Evolutionary conservation across 495 filamentous ascomycete genomes (phyloP).

Genomic region (Penicillium coprophilum): DNA sequence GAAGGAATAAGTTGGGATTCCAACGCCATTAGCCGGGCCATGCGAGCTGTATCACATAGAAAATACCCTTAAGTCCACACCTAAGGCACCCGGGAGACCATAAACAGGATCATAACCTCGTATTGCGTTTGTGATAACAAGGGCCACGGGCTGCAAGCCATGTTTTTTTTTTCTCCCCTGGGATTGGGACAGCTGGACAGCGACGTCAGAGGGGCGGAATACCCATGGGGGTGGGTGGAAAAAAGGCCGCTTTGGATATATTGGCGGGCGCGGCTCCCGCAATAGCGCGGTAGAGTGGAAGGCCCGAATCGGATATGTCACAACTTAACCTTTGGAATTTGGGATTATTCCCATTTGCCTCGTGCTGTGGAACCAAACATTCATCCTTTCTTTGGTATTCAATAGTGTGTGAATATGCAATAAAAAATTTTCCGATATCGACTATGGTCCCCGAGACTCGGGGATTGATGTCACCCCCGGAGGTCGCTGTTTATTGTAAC

Average conservation of each 20-base stretch:
- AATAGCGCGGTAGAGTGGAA: conserved; percentile 33
- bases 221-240: conserved; percentile 15
- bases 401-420: conserved; percentile 1
- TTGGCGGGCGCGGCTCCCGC: conserved; percentile 33
- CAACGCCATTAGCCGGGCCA: conserved; percentile 14
- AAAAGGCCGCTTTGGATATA: conserved; percentile 3
- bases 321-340: conserved; percentile 8
- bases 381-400: not conserved
- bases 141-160: conserved; percentile 15
- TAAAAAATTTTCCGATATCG: conserved; percentile 5
- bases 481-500: not conserved
- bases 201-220: conserved; percentile 34
- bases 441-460: conserved; percentile 7
- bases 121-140: conserved; percentile 16
- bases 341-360: not conserved
- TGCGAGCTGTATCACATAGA: conserved; percentile 26
- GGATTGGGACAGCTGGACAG: conserved; percentile 21
- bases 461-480: not conserved
- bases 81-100: not conserved
- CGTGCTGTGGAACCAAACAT: conserved; percentile 1
- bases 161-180: conserved; percentile 8
- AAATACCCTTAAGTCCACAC: conserved; percentile 1
- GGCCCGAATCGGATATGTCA: conserved; percentile 30
- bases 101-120: conserved; percentile 2
- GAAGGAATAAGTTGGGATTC: conserved; percentile 6